Base-by-base conservation (phyloP, 345 rosid genomes). In the Eucalyptus melliodora region DNA sequence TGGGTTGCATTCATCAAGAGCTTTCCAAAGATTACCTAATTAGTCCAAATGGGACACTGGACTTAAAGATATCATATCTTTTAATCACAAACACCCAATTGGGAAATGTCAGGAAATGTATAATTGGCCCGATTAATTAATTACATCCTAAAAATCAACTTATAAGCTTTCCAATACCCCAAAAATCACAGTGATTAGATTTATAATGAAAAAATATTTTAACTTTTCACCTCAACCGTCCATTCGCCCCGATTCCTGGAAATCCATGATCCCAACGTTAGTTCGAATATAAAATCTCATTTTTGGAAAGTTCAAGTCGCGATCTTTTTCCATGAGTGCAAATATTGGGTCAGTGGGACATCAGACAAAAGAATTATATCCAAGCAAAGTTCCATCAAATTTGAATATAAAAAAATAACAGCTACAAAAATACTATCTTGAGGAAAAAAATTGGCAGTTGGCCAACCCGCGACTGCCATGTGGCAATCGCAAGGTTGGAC, bases 181-280 rank as follows among this genome's bases (percentile, higher is more conserved):
- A 16, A 67, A 67, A 67, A n/a, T 31, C 40, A 65, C 17, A 0
- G 40, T 15, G 40, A n/a, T n/a, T 14, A 8, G 2, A n/a, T 30
- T n/a, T 65, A n/a, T 8, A 65, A 65, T 0, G 21, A 0, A 31
- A 65, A 65, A 62, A 62, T 62, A 62, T 62, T 31, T 3, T 4
- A 30, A 30, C 9, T 62, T 62, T 62, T 62, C 0, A 12, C 72
- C 9, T 30, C 50, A 30, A n/a, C 34, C 2, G 9, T 62, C 34
- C 69, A n/a, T 2, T n/a, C 6, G 37, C 0, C 34, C 37, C 10
- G 2, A 67, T 67, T 31, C 80, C 21, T 0, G 23, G 11, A 67
- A 67, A 67, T 31, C 80, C 42, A 3, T 10, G 10, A 31, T 67
- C 12, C 6, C 42, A 16, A 31, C 4, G 19, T 19, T 31, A 16